Percentiles rank a stretch among this genome's conserved stretches.
Evolutionary conservation across 2,329 filamentous ascomycete species (phyloP).

Genomic region (Epichloe uncinata): DNA sequence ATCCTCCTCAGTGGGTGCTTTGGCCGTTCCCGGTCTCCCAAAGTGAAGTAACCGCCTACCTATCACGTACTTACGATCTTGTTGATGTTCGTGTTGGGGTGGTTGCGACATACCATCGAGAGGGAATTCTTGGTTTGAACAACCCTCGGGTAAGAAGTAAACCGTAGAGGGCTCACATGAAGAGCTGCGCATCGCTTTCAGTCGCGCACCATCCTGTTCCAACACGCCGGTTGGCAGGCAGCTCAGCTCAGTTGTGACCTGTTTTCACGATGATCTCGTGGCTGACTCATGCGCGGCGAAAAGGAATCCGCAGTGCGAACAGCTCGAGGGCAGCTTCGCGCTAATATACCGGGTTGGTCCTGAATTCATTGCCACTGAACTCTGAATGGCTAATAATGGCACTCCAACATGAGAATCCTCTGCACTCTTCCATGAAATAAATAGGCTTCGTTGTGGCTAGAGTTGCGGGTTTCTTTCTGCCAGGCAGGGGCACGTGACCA

Average conservation of each 20-base stretch:
- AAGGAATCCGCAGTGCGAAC: too few species aligned
- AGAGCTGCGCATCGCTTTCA: not conserved
- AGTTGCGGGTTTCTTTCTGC: not conserved
- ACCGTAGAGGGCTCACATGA: not conserved
- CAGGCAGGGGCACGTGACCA: too few species aligned
- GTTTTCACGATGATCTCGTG: too few species aligned
- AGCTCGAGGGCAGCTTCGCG: too few species aligned
- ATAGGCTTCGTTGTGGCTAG: slow-evolving; percentile 4
- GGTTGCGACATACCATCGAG: slow-evolving; percentile 28
- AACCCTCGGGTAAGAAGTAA: not conserved
- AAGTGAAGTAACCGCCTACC: slow-evolving; percentile 32
- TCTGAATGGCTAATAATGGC: too few species aligned
- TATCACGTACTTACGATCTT: slow-evolving; percentile 25
- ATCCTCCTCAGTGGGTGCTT: slow-evolving; percentile 32
- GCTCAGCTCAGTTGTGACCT: too few species aligned
- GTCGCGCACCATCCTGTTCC: too few species aligned
- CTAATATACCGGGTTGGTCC: too few species aligned
- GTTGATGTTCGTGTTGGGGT: slow-evolving; percentile 38
- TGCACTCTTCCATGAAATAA: not conserved
- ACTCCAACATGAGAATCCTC: too few species aligned
- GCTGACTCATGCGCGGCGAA: too few species aligned
- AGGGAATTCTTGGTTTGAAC: not conserved
- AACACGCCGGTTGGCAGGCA: too few species aligned
- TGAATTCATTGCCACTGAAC: too few species aligned
- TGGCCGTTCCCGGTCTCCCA: slow-evolving; percentile 44